Evolutionary conservation across 2,329 filamentous ascomycete species (phyloP).

Genomic region (Verticillium dahliae): DNA sequence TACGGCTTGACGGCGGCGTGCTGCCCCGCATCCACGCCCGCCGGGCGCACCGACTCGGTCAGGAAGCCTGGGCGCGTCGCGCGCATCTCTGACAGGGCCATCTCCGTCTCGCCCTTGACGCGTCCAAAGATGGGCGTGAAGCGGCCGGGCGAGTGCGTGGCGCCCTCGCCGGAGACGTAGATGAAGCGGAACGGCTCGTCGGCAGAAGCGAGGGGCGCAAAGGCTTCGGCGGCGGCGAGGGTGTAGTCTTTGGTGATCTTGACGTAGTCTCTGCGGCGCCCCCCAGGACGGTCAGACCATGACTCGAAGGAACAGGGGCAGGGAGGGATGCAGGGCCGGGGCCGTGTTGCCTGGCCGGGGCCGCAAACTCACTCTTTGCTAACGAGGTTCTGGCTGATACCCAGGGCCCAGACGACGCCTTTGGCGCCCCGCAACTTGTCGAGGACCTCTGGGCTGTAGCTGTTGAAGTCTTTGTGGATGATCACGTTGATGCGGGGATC

Average conservation of each 20-base stretch:
- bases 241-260: slow-evolving; percentile 63
- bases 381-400: slow-evolving; percentile 56
- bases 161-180: slow-evolving; percentile 60
- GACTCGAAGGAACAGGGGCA: not conserved
- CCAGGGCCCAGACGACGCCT: slow-evolving; percentile 69
- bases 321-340: not conserved
- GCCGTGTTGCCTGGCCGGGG: too few species aligned
- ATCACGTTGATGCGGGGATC: slow-evolving; percentile 60
- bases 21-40: slow-evolving; percentile 42
- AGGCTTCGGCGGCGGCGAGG: slow-evolving; percentile 55
- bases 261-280: slow-evolving; percentile 46
- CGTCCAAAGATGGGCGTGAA: slow-evolving; percentile 53
- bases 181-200: slow-evolving; percentile 59
- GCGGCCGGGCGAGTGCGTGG: slow-evolving; percentile 48
- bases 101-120: slow-evolving; percentile 63
- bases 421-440: slow-evolving; percentile 54
- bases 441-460: slow-evolving; percentile 52
- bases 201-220: slow-evolving; percentile 37
- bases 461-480: slow-evolving; percentile 59
- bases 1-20: slow-evolving; percentile 37
- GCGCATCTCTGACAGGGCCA: slow-evolving; percentile 46
- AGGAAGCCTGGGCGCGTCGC: slow-evolving; percentile 37
- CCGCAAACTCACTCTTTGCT: slow-evolving; percentile 42
- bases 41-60: slow-evolving; percentile 53
- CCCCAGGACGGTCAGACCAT: too few species aligned